Conservation (phyloP, 345 rosid genomes). For the Corchorus capsularis region DNA sequence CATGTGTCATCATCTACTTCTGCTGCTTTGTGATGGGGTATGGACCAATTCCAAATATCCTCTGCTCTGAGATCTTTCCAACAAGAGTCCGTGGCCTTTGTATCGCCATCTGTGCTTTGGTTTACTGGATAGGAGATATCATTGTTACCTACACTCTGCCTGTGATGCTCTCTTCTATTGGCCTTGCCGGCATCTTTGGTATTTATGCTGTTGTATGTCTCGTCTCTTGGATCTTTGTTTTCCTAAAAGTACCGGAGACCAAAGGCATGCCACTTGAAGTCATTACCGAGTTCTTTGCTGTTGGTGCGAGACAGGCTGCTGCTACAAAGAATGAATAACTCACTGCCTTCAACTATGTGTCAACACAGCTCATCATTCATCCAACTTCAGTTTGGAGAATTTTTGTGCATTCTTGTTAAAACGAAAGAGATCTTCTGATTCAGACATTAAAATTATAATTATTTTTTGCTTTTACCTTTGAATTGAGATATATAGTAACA, state of each 20-base stretch:
- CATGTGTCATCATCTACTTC: conserved; percentile 80
- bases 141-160: conserved; percentile 90
- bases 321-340: conserved; percentile 43
- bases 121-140: conserved; percentile 84
- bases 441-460: neutral
- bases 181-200: conserved; percentile 74
- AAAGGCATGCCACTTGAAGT: conserved; percentile 99
- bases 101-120: conserved; percentile 89
- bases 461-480: conserved; percentile 40
- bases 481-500: conserved; percentile 8
- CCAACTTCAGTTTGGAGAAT: conserved; percentile 8
- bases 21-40: conserved; percentile 86
- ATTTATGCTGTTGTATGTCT: conserved; percentile 76
- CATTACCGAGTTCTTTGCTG: conserved; percentile 90
- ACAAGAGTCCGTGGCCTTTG: conserved; percentile 97
- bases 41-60: conserved; percentile 94
- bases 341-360: neutral
- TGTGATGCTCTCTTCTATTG: conserved; percentile 75
- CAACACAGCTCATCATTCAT: neutral
- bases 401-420: conserved; percentile 16
- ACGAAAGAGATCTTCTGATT: neutral
- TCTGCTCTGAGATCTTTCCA: conserved; percentile 97
- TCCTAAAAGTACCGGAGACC: conserved; percentile 93
- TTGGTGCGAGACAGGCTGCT: conserved; percentile 71
- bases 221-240: conserved; percentile 83